Evolutionary conservation across 2,329 filamentous ascomycete species (phyloP).

Genomic region (Trichoderma brevicompactum): DNA sequence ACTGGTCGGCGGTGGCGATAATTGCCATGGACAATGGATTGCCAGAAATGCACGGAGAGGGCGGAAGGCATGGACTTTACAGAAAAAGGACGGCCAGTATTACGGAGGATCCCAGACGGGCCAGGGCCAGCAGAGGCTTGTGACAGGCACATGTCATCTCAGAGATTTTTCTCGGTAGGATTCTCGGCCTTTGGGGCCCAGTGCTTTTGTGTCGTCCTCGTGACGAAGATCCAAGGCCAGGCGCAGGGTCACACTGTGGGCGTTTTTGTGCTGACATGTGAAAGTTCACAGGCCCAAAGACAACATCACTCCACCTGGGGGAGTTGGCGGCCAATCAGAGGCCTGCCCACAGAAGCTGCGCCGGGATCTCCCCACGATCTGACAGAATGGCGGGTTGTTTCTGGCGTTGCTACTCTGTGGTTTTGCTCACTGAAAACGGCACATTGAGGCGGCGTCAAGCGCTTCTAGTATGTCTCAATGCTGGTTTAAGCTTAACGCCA

Average conservation of each 20-base stretch:
- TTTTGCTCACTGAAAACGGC: constrained; percentile 1
- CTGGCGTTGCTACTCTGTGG: not conserved
- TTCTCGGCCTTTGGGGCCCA: constrained; percentile 12
- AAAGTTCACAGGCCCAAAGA: constrained; percentile 3
- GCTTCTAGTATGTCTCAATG: not conserved
- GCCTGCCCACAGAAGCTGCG: constrained; percentile 21
- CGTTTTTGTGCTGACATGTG: constrained; percentile 24
- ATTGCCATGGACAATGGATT: no score
- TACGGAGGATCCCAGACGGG: not conserved
- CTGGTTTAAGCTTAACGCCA: not conserved
- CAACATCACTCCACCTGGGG: not conserved
- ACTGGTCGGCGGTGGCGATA: constrained; percentile 19
- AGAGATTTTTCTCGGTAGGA: constrained; percentile 16
- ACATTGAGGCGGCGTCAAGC: constrained; percentile 5
- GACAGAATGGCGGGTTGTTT: not conserved
- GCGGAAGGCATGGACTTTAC: constrained; percentile 9
- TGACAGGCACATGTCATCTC: constrained; percentile 26
- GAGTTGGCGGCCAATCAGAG: constrained; percentile 13
- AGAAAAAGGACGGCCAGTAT: not conserved
- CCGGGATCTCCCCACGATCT: constrained; percentile 19
- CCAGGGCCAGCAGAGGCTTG: not conserved
- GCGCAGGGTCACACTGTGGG: constrained; percentile 10
- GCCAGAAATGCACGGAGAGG: not conserved
- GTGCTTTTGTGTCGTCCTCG: not conserved
- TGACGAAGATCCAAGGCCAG: not conserved